These are phyloP conservation scores for Serendipita sp. DNA, from an alignment of 768 basidiomycete genomes.

Conservation along the genomic window DNA sequence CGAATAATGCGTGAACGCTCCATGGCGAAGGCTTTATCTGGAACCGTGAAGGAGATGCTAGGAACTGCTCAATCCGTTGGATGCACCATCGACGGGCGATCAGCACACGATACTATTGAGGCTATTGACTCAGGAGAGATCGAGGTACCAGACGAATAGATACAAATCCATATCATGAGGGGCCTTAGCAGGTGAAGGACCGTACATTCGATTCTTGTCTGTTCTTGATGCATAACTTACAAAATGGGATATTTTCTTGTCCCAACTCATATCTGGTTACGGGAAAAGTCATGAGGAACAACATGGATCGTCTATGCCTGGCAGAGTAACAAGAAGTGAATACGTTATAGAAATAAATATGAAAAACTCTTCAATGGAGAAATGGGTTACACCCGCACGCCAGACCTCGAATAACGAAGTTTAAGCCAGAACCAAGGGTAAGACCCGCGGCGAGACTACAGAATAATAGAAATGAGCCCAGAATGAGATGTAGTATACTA, in stretches of 20 bases:
- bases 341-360: not conserved
- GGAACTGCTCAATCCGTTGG: conserved; percentile 95
- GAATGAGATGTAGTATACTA: too few relatives aligned
- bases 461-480: not conserved
- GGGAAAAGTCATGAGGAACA: not conserved
- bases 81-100: conserved; percentile 87
- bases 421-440: not conserved
- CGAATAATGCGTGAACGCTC: conserved; percentile 93
- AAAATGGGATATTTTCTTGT: not conserved
- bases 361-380: not conserved
- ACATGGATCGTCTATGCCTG: too few relatives aligned
- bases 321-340: not conserved
- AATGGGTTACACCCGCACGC: not conserved
- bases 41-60: conserved; percentile 91
- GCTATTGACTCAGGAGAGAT: conserved; percentile 69
- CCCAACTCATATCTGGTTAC: not conserved
- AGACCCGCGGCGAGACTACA: not conserved
- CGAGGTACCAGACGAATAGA: conserved; percentile 73
- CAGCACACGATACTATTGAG: conserved; percentile 86
- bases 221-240: not conserved
- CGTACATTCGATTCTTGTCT: not conserved
- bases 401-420: not conserved
- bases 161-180: not conserved
- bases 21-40: conserved; percentile 76
- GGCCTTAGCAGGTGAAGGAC: not conserved